Percentiles rank a stretch among this genome's conserved stretches.
Evolutionary conservation across 371 early-diverging fungal species (phyloP).

Genomic region (Lichtheimia hyalospora): DNA sequence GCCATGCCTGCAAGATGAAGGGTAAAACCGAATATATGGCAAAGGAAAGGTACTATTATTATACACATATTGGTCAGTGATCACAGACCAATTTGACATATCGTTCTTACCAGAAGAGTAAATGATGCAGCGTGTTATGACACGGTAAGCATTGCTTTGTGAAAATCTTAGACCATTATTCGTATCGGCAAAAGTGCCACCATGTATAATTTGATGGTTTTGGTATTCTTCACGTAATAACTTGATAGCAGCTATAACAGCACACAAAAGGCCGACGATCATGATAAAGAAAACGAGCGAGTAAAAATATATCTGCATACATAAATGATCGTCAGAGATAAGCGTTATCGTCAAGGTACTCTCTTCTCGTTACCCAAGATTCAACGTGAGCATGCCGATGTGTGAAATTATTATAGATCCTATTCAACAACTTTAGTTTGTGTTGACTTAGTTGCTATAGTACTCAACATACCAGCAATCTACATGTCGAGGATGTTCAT

Average conservation of each 20-base stretch:
- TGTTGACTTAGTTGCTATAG: background rate
- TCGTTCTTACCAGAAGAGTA: constrained; percentile 25
- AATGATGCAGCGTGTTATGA: constrained; percentile 24
- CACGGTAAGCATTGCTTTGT: constrained; percentile 3
- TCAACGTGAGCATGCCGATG: constrained; percentile 4
- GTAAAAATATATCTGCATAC: constrained; percentile 30
- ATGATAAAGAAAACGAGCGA: constrained; percentile 18
- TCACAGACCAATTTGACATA: background rate
- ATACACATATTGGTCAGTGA: background rate
- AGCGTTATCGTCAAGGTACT: too few relatives aligned
- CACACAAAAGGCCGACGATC: constrained; percentile 16
- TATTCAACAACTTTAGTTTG: background rate
- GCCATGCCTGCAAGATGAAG: too few relatives aligned
- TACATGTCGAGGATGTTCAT: background rate
- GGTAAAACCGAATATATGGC: constrained; percentile 24
- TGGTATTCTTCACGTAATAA: constrained; percentile 11
- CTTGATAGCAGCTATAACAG: constrained; percentile 18
- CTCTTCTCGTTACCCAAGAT: constrained; percentile 24
- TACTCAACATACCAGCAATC: constrained; percentile 17
- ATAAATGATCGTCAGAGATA: too few relatives aligned
- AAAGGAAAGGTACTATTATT: constrained; percentile 25
- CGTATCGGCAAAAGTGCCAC: background rate
- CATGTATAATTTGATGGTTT: background rate
- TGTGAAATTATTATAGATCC: constrained; percentile 10
- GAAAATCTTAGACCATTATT: background rate